Evolutionary conservation across 176 grass and related monocot genomes (phyloP).

Genomic region (Neostapfia colusana): DNA sequence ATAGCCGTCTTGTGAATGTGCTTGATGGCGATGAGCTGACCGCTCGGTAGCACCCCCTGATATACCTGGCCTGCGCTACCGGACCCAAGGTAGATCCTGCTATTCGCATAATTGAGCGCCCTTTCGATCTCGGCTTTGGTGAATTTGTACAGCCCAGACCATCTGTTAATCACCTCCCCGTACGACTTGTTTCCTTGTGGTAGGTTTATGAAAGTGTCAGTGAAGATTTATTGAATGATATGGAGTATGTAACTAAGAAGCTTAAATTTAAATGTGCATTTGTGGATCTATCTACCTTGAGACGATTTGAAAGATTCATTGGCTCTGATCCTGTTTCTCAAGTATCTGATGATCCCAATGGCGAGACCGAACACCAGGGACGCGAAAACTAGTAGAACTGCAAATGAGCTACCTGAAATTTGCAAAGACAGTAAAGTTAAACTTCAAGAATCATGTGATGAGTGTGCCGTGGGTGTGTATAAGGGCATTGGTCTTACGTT

Average conservation of each 20-base stretch:
- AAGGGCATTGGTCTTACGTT: slow-evolving; percentile 26
- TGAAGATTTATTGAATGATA: not conserved
- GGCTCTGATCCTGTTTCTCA: slow-evolving; percentile 16
- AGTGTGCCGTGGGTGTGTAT: not conserved
- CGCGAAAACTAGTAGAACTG: slow-evolving; percentile 14
- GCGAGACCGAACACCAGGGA: slow-evolving; percentile 23
- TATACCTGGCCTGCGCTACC: slow-evolving; percentile 66
- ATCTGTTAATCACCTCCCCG: slow-evolving; percentile 41
- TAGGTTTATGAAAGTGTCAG: not conserved
- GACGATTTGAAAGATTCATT: slow-evolving; percentile 8
- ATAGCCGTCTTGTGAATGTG: slow-evolving; percentile 53
- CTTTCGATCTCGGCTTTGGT: slow-evolving; percentile 59
- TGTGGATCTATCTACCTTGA: slow-evolving; percentile 21
- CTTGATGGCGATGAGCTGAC: slow-evolving; percentile 65
- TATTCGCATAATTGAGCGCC: slow-evolving; percentile 50
- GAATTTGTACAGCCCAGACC: slow-evolving; percentile 67
- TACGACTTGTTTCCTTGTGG: slow-evolving; percentile 21
- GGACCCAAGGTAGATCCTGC: slow-evolving; percentile 44
- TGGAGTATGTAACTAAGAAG: not conserved
- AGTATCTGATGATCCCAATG: slow-evolving; percentile 30
- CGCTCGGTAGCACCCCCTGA: slow-evolving; percentile 62
- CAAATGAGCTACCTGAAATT: slow-evolving; percentile 40
- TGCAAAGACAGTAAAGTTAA: not conserved
- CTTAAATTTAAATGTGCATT: not conserved
- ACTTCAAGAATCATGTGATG: not conserved